Base-by-base conservation (phyloP, 1,284 basidiomycete genomes). In the Pisolithus thermaeus region DNA sequence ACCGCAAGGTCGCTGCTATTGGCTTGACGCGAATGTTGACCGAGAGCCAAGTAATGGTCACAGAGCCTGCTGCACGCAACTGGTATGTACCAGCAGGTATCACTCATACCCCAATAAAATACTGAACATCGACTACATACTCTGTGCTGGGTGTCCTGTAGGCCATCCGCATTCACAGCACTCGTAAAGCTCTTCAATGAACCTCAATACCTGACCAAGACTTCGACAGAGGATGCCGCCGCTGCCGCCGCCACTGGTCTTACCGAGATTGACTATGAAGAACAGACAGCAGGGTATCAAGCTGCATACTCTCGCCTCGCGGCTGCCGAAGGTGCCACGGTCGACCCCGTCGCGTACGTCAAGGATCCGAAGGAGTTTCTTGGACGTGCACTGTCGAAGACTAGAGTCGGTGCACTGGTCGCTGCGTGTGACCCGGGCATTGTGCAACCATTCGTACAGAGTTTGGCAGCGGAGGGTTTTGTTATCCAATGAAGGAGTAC, bases 291-390 rank as follows among this genome's bases (percentile, higher is more conserved):
- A 4, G 91, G 92, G 0, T 99, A 97, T 72, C 96, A 99, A 67
- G 90, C 90, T 0, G 86, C 88, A 2, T 99, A 96, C 72, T 94
- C 93, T 50, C 82, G 88, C 44, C 79, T 99, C 9, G 93, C 92
- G 0, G 91, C 96, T 0, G 87, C 89, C 3, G 83, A 87, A 57
- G 68, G 66, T 0, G 66, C 64, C 0, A 70, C 75, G 18, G 69
- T 66, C 1, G 87, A 89, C 64, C 79, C 81, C 1, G 78, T 87
- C 8, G 78, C 70, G 16, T 79, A 84, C 59, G 77, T 85, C 2
- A 70, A 68, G 18, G 77, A 88, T 61, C 77, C 81, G 16, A 68
- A 77, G 41, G 71, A 72, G 43, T 81, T 75, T 56, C 65, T 84
- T 3, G 76, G 77, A 0, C 69, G 73, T 54, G 70, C 74, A 55